Evolutionary conservation across 129 eudicot genomes (phyloP).

Genomic region (Gnaphalium uliginosum): DNA sequence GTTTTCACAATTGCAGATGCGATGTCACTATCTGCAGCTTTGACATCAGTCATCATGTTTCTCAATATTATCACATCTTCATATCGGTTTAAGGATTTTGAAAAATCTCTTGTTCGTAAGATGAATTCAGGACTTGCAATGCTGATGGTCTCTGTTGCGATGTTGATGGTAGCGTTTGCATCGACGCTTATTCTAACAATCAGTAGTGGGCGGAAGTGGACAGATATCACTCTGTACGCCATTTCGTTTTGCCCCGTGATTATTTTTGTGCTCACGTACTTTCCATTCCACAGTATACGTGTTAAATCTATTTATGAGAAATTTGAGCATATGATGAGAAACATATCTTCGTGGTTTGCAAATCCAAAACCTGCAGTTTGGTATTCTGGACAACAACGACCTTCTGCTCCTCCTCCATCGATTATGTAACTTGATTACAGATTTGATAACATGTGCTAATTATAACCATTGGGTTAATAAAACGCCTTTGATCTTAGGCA

Average conservation of each 20-base stretch:
- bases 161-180: conserved; percentile 48
- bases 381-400: conserved; percentile 8
- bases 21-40: conserved; percentile 36
- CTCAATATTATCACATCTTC: conserved; percentile 40
- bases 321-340: not conserved
- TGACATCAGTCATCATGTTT: conserved; percentile 42
- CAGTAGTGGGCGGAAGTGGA: conserved; percentile 33
- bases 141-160: conserved; percentile 34
- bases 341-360: not conserved
- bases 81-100: conserved; percentile 36
- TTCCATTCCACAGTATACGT: not conserved
- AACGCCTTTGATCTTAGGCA: too few relatives aligned
- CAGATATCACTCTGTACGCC: conserved; percentile 31
- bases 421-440: not conserved
- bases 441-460: not conserved
- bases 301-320: not conserved
- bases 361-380: conserved; percentile 14
- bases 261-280: conserved; percentile 11
- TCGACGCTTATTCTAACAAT: conserved; percentile 39
- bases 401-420: conserved; percentile 7
- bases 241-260: conserved; percentile 40
- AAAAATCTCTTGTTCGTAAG: conserved; percentile 22
- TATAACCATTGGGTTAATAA: conserved; percentile 10
- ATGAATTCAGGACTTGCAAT: conserved; percentile 29
- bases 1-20: conserved; percentile 34